Evolutionary conservation across 164 flowering plant species (phyloP), one percentile per base, ranked within the genome.

Genomic region (Paratinospora sagittata): DNA sequence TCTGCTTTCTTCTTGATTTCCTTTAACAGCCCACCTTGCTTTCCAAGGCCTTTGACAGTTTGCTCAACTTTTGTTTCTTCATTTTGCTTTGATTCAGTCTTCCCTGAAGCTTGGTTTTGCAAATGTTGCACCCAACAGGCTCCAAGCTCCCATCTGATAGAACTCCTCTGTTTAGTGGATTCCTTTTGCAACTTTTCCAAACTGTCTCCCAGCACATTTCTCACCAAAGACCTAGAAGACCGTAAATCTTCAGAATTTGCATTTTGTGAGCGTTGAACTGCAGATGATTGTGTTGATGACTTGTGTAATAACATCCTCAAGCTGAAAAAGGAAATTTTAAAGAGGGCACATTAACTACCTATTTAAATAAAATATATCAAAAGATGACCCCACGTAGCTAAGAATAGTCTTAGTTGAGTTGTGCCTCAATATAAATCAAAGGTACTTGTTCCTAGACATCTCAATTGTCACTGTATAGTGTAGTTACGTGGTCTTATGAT

Each of bases 61-160:
- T 88, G 91, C 81, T 93, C 97, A 74, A 81, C 80, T 84, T 89
- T 93, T 41, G 81, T 70, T 75, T 91, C 96, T 74, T 90, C 90
- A 67, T 79, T 55, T 81, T 88, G 90, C 77, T 87, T 86, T 27
- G 88, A 43, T 45, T 93, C 98, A 10, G 76, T 77, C 78, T 91
- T 91, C 27, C 84, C 96, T 45, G 98, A 82, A 77, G 86, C 89
- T 73, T 83, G 91, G 78, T 88, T 91, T 82, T 93, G 98, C 72
- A 93, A 83, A 78, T 93, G 97, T 78, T 93, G 97, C 77, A 93
- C 90, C 98, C 98, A 93, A 71, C 98, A 91, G 70, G 98, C 98
- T 68, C 98, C 98, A 37, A 93, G 85, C 84, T 93, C 98, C 98
- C 97, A 93, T 86, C 98, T 85, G 73, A 93, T 89, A 21, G 92